A percentile compares a stretch with the other conserved stretches of the same genome.
Conservation (phyloP, 2,329 filamentous ascomycete species). For the Neophaeococcomyces mojaviensis region DNA sequence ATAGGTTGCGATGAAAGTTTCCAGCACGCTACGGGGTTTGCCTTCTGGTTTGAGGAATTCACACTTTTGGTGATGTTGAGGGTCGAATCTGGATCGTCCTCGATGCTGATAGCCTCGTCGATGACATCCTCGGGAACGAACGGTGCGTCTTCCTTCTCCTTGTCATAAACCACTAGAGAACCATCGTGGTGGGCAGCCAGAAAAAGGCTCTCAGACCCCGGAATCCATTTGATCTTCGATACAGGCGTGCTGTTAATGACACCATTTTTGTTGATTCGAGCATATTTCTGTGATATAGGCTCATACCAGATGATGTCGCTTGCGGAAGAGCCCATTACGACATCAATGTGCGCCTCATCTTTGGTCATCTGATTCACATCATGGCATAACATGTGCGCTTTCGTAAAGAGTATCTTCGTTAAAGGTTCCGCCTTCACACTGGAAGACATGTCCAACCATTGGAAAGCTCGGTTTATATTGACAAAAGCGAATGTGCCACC, state of each 20-base stretch:
- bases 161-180: constrained; percentile 87
- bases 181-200: constrained; percentile 89
- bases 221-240: constrained; percentile 84
- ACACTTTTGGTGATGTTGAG: constrained; percentile 84
- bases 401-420: constrained; percentile 94
- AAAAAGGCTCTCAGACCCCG: constrained; percentile 87
- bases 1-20: constrained; percentile 85
- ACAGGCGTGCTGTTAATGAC: constrained; percentile 81
- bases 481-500: constrained; percentile 86
- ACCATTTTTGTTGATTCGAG: constrained; percentile 92
- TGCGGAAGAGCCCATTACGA: constrained; percentile 92
- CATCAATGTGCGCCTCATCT: constrained; percentile 69
- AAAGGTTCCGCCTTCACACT: constrained; percentile 68
- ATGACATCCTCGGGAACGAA: constrained; percentile 63
- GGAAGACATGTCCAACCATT: constrained; percentile 88
- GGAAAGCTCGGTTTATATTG: constrained; percentile 90
- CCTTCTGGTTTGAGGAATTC: constrained; percentile 85
- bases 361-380: constrained; percentile 84
- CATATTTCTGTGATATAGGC: constrained; percentile 91
- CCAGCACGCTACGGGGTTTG: constrained; percentile 87
- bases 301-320: constrained; percentile 99
- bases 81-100: constrained; percentile 29
- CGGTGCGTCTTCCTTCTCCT: constrained; percentile 83
- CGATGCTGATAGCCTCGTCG: constrained; percentile 27
- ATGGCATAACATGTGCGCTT: constrained; percentile 89